Base-by-base conservation (phyloP, 225 moss, liverwort and hornwort genomes). In the Marchantia paleacea region DNA sequence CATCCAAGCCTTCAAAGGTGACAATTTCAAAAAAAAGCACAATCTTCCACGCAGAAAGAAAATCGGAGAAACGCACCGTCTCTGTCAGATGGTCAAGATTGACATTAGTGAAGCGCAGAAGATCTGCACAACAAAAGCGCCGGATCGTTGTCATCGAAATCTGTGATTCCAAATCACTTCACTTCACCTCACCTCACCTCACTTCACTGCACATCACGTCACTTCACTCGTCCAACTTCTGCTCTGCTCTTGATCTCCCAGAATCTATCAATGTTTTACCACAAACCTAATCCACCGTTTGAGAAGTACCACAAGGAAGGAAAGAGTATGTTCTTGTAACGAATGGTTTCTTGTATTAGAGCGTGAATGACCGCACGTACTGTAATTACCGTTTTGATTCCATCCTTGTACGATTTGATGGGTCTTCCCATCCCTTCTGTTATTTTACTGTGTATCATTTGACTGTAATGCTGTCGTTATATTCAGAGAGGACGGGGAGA, bases 81-180 rank as follows among this genome's bases (percentile, higher is more conserved):
- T 92, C 91, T 53, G 90, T 94, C 78, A 90, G 85, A 79, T 92
- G 87, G 80, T 94, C 90, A 65, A 91, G 49, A 79, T 93, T 93
- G 64, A 90, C 84, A 25, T 65, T 80, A 48, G 81, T 67, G 70
- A 94, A 89, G 3, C 86, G 84, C 73, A 94, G 83, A 12, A 92
- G 87, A 87, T 94, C 92, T 6, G 85, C 89, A 52, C 91, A 91
- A 39, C 91, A 80, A 83, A 92, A 94, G 6, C 90, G 84, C 74
- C 87, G 71, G 68, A 88, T 86, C 29, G 92, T 94, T 75, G 94
- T 92, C 89, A 94, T 92, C 60, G 28, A 57, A 13, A 2, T 39
- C 58, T 52, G 47, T 30, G 31, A 30, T 31, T 30, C 30, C 39
- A 47, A 29, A 9, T 63, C 67, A 14, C 18, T 69, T 48, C 16